phyloP scores from a whole-genome alignment of 805 yeast species.

The Candida peoriensis region DNA sequence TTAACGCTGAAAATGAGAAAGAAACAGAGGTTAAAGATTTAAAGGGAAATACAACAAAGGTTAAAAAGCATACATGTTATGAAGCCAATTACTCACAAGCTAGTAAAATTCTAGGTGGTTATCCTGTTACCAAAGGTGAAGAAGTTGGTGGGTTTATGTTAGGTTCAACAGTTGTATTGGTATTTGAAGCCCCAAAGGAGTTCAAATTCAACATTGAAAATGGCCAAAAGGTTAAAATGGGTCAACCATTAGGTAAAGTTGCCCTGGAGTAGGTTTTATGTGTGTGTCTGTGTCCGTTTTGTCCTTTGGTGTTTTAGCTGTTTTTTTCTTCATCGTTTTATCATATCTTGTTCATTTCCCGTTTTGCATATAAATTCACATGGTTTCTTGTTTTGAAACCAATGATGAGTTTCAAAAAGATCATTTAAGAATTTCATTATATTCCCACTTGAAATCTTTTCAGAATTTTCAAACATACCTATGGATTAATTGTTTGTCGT shows the following conservation, averaged over 20 bases:
- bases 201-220: conserved; percentile 65
- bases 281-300: too few species aligned
- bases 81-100: conserved; percentile 91
- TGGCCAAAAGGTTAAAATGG: conserved; percentile 82
- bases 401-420: too few species aligned
- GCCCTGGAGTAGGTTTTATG: conserved; percentile 1
- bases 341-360: too few species aligned
- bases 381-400: too few species aligned
- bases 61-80: conserved; percentile 75
- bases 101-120: conserved; percentile 71
- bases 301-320: too few species aligned
- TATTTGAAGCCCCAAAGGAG: conserved; percentile 88
- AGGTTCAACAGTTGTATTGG: conserved; percentile 95
- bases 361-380: too few species aligned
- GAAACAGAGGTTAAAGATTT: conserved; percentile 1
- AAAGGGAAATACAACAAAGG: conserved; percentile 32
- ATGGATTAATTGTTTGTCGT: too few species aligned
- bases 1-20: conserved; percentile 12
- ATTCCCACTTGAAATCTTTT: too few species aligned
- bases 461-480: too few species aligned
- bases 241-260: conserved; percentile 63
- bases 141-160: conserved; percentile 97
- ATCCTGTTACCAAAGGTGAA: conserved; percentile 84
- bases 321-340: too few species aligned
- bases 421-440: too few species aligned